These are phyloP conservation scores for Hypoxylon subgilvum DNA, from an alignment of 495 filamentous ascomycete species.

Conservation along the genomic window DNA sequence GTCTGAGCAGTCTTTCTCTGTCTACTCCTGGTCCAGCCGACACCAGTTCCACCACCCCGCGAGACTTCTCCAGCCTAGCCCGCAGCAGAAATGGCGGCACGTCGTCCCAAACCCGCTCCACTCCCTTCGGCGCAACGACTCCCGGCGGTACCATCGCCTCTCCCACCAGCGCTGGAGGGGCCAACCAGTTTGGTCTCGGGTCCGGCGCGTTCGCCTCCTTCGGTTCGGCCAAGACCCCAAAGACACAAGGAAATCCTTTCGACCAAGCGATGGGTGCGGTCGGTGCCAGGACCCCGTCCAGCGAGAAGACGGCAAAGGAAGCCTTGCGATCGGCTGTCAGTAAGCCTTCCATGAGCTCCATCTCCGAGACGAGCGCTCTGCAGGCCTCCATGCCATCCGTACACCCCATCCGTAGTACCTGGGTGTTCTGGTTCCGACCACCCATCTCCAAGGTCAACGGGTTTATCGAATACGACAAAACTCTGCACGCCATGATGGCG, in stretches of 20 bases:
- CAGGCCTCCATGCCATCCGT: slow-evolving; percentile 32
- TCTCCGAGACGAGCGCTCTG: slow-evolving; percentile 46
- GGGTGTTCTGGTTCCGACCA: slow-evolving; percentile 97
- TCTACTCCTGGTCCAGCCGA: slow-evolving; percentile 70
- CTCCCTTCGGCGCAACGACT: slow-evolving; percentile 83
- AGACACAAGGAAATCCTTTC: slow-evolving; percentile 80
- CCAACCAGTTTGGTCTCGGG: slow-evolving; percentile 90
- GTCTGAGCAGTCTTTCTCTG: slow-evolving; percentile 87
- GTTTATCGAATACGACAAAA: slow-evolving; percentile 98
- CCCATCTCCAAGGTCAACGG: slow-evolving; percentile 84
- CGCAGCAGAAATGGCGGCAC: slow-evolving; percentile 64
- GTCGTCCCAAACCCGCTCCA: slow-evolving; percentile 78
- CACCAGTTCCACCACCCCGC: slow-evolving; percentile 71
- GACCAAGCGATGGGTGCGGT: slow-evolving; percentile 70
- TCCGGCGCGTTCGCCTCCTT: slow-evolving; percentile 97
- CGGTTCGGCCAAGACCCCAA: slow-evolving; percentile 84
- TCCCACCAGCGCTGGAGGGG: slow-evolving; percentile 85
- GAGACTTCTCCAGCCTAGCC: slow-evolving; percentile 49
- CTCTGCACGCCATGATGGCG: slow-evolving; percentile 80
- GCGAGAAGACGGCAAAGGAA: slow-evolving; percentile 62
- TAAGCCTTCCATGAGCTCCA: slow-evolving; percentile 51
- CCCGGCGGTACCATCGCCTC: slow-evolving; percentile 73
- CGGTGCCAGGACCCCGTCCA: slow-evolving; percentile 68
- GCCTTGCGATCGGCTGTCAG: slow-evolving; percentile 50
- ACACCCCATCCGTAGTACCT: slow-evolving; percentile 80